Conservation (phyloP, 169 alveolate genomes). For the Cryptosporidium viatorum region DNA sequence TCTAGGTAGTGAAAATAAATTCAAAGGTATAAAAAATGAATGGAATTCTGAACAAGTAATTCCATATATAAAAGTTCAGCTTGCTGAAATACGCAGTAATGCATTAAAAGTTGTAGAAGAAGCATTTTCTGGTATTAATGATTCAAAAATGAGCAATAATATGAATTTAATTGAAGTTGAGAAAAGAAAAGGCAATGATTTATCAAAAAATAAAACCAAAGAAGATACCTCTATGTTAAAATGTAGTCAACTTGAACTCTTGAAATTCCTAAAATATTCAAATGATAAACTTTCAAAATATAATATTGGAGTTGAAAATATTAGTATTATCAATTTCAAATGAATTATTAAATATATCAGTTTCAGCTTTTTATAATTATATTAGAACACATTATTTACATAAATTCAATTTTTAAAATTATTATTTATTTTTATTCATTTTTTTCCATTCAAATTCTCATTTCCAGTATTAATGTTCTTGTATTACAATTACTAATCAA, state of each 20-base stretch:
- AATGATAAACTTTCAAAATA: conserved; percentile 41
- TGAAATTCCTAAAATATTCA: conserved; percentile 17
- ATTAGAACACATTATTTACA: background rate
- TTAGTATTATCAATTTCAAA: background rate
- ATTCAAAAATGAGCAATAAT: background rate
- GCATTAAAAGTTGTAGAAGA: conserved; percentile 34
- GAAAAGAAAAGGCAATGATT: background rate
- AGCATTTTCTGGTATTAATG: conserved; percentile 12
- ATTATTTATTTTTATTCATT: background rate
- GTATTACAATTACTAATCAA: background rate
- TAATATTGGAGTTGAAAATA: conserved; percentile 1
- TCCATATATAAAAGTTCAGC: conserved; percentile 28
- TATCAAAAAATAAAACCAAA: background rate
- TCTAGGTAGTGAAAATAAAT: background rate
- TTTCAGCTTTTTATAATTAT: background rate
- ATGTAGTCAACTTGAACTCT: conserved; percentile 6
- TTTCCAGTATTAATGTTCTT: background rate
- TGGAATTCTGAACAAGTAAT: conserved; percentile 50
- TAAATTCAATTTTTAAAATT: background rate
- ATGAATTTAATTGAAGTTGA: background rate
- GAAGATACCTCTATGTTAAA: background rate
- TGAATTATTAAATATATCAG: background rate
- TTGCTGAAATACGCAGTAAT: conserved; percentile 43
- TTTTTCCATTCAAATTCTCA: background rate
- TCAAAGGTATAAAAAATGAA: conserved; percentile 8